Base-by-base conservation (phyloP, 306 rosid species). In the Castanospermum australe region DNA sequence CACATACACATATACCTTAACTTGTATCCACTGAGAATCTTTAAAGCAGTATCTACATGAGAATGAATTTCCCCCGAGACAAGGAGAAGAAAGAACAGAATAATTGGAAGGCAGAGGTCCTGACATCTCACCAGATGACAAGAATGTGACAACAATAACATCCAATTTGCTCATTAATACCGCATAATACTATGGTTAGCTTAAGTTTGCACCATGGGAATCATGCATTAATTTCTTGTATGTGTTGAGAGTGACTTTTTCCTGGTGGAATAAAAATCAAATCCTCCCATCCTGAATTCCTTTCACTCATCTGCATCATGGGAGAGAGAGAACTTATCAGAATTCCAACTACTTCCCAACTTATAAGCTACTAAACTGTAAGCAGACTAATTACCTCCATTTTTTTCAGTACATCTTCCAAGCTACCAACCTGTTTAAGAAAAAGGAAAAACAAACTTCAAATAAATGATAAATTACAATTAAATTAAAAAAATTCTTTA, bases 201-300 rank as follows among this genome's bases (percentile, higher is more conserved):
- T 86, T 64, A 84, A 67, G 67, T 84, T 71, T 50, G 73, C 84
- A 35, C 75, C 64, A 72, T n/a, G 55, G 36, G 5, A 82, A 77
- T 93, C 90, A 90, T 13, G 86, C 81, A 10, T 83, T 81, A 82
- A 90, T 84, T 81, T 93, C 97, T 85, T 91, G 88, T 82, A 93
- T 75, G 86, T 91, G 97, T 80, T 95, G 96, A 57, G 92, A 86
- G 79, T 68, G 91, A 86, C 96, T 87, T 86, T 95, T 93, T 20
- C 98, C 98, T 1, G 98, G 98, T 24, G 98, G 99, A 86, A 95
- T 87, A 80, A 95, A 95, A 80, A 95, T 89, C 82, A 95, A 79
- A 89, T 93, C 99, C 68, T 95, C 99, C 99, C 99, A 95, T 36
- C 97, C 99, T 12, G 90, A 86, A 67, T 75, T 88, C 76, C 75